Conservation (phyloP, 495 filamentous ascomycete genomes). For the Talaromyces adpressus region DNA sequence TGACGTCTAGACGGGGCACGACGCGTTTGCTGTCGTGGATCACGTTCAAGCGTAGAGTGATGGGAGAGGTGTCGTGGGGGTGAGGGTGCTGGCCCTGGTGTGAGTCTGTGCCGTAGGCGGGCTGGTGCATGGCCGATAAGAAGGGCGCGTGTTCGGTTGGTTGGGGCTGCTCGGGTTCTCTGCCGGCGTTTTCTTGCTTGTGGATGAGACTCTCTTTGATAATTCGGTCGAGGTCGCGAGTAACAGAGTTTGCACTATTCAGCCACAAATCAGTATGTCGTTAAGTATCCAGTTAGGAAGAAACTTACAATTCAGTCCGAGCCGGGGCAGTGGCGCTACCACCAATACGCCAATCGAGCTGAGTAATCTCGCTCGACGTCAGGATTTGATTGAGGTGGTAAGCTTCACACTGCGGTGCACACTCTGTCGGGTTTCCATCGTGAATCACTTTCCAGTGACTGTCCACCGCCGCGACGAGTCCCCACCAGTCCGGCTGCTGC, state of each 20-base stretch:
- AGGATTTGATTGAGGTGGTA: conserved; percentile 30
- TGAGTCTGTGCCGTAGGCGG: not conserved
- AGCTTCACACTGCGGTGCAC: conserved; percentile 23
- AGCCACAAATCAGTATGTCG: not conserved
- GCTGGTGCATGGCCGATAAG: not conserved
- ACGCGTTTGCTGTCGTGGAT: conserved; percentile 35
- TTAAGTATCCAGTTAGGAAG: not conserved
- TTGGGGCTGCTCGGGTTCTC: not conserved
- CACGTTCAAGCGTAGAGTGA: conserved; percentile 19
- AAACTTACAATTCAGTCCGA: conserved; percentile 36
- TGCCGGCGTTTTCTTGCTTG: not conserved
- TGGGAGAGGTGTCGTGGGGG: not conserved
- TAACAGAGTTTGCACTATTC: conserved; percentile 34
- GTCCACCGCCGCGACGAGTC: conserved; percentile 40
- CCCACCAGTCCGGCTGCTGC: conserved; percentile 37
- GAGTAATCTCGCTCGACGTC: conserved; percentile 19
- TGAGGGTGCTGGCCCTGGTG: not conserved
- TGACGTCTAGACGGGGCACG: conserved; percentile 30
- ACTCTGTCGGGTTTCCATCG: conserved; percentile 16
- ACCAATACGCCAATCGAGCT: conserved; percentile 34
- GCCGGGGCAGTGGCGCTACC: conserved; percentile 20
- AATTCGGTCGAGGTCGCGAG: conserved; percentile 36
- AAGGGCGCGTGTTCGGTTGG: not conserved
- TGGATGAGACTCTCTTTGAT: conserved; percentile 29
- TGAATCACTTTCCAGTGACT: conserved; percentile 37